These are phyloP conservation scores for Eucalyptus caleyi DNA, from an alignment of 345 rosid species.

Conservation along the genomic window DNA sequence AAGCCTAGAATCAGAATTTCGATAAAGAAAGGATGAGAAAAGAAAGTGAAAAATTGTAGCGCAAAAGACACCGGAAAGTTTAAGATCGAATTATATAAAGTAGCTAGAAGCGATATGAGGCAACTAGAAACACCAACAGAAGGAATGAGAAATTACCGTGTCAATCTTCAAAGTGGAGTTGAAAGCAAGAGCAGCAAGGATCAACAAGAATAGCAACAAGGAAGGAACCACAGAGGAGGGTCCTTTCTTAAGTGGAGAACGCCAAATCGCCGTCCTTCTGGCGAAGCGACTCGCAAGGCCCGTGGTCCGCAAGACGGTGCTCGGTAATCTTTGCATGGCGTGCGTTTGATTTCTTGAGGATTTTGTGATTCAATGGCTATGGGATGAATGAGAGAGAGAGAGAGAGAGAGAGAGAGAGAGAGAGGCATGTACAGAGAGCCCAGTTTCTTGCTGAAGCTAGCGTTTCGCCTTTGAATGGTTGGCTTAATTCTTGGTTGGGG, in stretches of 20 bases:
- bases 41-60: not conserved
- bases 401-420: not conserved
- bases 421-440: not conserved
- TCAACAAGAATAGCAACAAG: slow-evolving; percentile 1
- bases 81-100: not conserved
- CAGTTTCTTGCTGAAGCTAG: not conserved
- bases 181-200: slow-evolving; percentile 6
- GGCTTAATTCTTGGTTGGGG: not conserved
- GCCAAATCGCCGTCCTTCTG: not conserved
- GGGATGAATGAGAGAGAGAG: not conserved
- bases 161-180: not conserved
- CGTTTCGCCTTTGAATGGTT: not conserved
- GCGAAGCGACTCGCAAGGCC: not conserved
- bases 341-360: not conserved
- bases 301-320: not conserved
- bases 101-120: not conserved
- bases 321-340: not conserved
- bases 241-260: not conserved
- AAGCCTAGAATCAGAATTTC: not conserved
- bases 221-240: not conserved
- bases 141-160: not conserved
- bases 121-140: not conserved
- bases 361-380: not conserved
- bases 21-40: not conserved
- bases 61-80: not conserved